A percentile compares a stretch with the other conserved stretches of the same genome.
These are phyloP conservation scores for Pyrenophora tritici-repentis DNA, from an alignment of 2,329 filamentous ascomycete genomes.

Conservation along the genomic window DNA sequence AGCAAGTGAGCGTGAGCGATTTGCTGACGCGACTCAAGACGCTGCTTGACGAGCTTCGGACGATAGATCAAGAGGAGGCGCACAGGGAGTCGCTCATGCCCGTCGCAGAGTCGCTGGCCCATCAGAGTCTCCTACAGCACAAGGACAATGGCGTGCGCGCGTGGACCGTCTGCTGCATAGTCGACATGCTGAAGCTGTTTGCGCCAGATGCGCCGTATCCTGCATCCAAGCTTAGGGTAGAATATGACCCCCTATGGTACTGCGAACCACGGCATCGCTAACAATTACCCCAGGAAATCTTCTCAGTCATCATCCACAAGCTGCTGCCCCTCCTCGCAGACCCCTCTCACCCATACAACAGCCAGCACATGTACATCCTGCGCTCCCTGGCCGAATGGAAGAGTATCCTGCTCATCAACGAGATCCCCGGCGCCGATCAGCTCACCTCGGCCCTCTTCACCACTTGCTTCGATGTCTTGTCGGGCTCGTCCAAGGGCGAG, in stretches of 20 bases:
- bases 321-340: conserved; percentile 85
- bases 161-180: conserved; percentile 84
- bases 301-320: conserved; percentile 81
- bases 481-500: conserved; percentile 77
- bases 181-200: conserved; percentile 90
- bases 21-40: conserved; percentile 80
- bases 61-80: conserved; percentile 84
- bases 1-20: conserved; percentile 81
- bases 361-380: conserved; percentile 89
- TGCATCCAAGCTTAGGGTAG: conserved; percentile 83
- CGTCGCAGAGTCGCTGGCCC: conserved; percentile 83
- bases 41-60: conserved; percentile 79
- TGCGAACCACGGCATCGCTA: conserved; percentile 1
- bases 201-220: conserved; percentile 96
- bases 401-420: conserved; percentile 88
- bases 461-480: conserved; percentile 89
- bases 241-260: not conserved
- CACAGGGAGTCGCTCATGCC: conserved; percentile 81
- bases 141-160: conserved; percentile 94
- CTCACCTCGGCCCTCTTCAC: conserved; percentile 78
- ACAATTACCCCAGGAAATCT: conserved; percentile 72
- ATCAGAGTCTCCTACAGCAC: conserved; percentile 81
- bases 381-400: conserved; percentile 89
- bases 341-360: conserved; percentile 86
- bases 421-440: conserved; percentile 80